These are phyloP conservation scores for Penicillium canariense DNA, from an alignment of 495 filamentous ascomycete genomes.

Conservation along the genomic window DNA sequence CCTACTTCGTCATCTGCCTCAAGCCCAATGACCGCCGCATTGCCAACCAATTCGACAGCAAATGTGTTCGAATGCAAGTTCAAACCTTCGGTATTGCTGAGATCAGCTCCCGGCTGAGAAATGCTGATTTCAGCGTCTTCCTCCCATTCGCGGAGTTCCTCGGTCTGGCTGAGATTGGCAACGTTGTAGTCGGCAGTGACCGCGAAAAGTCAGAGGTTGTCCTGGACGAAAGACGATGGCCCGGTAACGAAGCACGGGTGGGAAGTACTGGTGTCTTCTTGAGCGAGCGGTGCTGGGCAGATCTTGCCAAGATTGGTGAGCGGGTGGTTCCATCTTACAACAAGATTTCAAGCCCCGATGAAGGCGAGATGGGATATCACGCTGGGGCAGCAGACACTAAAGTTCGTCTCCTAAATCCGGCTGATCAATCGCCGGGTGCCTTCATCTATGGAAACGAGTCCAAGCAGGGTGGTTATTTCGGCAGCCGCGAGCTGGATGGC, in stretches of 20 bases:
- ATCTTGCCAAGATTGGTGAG: conserved; percentile 76
- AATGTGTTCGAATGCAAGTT: conserved; percentile 91
- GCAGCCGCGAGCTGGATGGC: conserved; percentile 75
- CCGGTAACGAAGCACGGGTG: conserved; percentile 83
- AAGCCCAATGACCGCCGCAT: conserved; percentile 97
- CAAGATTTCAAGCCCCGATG: conserved; percentile 48
- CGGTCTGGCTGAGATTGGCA: conserved; percentile 78
- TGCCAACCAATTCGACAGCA: conserved; percentile 98
- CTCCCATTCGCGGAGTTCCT: conserved; percentile 95
- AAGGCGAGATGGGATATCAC: conserved; percentile 41
- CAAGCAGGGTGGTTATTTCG: conserved; percentile 70
- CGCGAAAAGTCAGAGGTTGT: conserved; percentile 87
- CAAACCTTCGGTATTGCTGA: conserved; percentile 96
- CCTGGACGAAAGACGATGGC: conserved; percentile 87
- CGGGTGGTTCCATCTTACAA: conserved; percentile 55
- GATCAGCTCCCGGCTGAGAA: conserved; percentile 86
- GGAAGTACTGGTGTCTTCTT: conserved; percentile 93
- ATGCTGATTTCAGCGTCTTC: conserved; percentile 94
- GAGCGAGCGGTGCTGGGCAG: conserved; percentile 91
- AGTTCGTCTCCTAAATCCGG: conserved; percentile 61
- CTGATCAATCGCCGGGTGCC: conserved; percentile 56
- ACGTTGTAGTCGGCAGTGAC: conserved; percentile 84
- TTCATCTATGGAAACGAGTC: conserved; percentile 69
- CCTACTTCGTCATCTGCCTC: conserved; percentile 94
- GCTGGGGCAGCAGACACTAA: conserved; percentile 60